Conservation (phyloP, 306 rosid species). For the Begonia loranthoides region DNA sequence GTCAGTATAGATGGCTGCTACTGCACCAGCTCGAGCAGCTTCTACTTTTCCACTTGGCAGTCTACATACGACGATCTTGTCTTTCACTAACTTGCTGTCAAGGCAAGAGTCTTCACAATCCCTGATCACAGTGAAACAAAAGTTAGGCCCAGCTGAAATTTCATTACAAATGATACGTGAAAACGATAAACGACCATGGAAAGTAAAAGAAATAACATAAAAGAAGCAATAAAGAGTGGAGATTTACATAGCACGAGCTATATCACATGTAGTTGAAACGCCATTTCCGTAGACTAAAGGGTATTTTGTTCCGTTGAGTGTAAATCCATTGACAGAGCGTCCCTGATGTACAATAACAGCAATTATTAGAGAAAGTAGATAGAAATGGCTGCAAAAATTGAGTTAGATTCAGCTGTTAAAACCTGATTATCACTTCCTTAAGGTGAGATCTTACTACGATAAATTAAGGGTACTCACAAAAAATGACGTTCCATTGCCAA, state of each 20-base stretch:
- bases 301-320: conserved; percentile 6
- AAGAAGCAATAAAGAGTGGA: too few relatives aligned
- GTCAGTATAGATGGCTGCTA: background rate
- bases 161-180: too few relatives aligned
- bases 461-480: background rate
- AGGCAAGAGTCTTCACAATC: background rate
- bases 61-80: background rate
- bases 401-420: too few relatives aligned
- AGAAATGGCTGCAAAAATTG: too few relatives aligned
- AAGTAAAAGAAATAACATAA: too few relatives aligned
- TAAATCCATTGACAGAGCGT: conserved; percentile 6
- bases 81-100: background rate
- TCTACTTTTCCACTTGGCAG: background rate
- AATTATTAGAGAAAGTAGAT: too few relatives aligned
- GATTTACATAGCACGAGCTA: background rate
- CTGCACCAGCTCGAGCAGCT: background rate
- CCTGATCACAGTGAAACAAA: background rate
- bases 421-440: too few relatives aligned
- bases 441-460: background rate
- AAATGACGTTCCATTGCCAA: conserved; percentile 6
- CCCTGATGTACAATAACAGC: conserved; percentile 11
- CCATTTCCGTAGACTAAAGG: conserved; percentile 14
- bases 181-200: too few relatives aligned
- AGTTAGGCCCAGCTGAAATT: background rate
- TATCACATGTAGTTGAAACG: conserved; percentile 4